Conservation (phyloP, 2,329 filamentous ascomycete species). For the Anthostomella pinea region DNA sequence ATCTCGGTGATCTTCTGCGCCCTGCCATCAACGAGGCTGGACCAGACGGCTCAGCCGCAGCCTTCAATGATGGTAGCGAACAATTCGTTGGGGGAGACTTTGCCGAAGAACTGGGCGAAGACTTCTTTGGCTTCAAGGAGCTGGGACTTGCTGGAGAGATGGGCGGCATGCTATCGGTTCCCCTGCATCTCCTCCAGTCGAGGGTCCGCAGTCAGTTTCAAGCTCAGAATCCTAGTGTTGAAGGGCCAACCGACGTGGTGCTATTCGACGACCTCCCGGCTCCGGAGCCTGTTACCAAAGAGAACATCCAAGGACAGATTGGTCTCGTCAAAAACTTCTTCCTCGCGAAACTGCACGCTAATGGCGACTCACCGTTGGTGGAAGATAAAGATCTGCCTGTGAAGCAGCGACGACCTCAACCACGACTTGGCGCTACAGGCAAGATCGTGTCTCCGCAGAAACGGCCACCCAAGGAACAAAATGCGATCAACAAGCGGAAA, state of each 20-base stretch:
- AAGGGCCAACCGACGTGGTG: constrained; percentile 54
- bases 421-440: constrained; percentile 66
- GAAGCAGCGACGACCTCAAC: constrained; percentile 79
- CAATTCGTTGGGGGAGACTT: constrained; percentile 97
- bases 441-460: constrained; percentile 87
- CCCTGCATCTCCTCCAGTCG: constrained; percentile 88
- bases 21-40: constrained; percentile 81
- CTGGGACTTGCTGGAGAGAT: constrained; percentile 90
- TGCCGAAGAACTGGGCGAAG: constrained; percentile 94
- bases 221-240: constrained; percentile 65
- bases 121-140: constrained; percentile 98
- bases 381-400: constrained; percentile 94
- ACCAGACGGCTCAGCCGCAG: constrained; percentile 75
- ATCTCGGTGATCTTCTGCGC: constrained; percentile 88
- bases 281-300: constrained; percentile 73
- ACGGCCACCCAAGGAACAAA: constrained; percentile 76
- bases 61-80: constrained; percentile 95
- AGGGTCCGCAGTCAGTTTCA: constrained; percentile 84
- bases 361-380: constrained; percentile 75
- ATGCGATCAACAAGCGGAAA: constrained; percentile 82
- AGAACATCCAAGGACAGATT: constrained; percentile 76
- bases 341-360: constrained; percentile 80
- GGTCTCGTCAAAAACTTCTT: constrained; percentile 91
- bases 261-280: constrained; percentile 67
- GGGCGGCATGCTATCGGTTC: constrained; percentile 84